A percentile compares a stretch with the other conserved stretches of the same genome.
Conservation (phyloP, 1,284 basidiomycete species). For the Ustilago loliicola region DNA sequence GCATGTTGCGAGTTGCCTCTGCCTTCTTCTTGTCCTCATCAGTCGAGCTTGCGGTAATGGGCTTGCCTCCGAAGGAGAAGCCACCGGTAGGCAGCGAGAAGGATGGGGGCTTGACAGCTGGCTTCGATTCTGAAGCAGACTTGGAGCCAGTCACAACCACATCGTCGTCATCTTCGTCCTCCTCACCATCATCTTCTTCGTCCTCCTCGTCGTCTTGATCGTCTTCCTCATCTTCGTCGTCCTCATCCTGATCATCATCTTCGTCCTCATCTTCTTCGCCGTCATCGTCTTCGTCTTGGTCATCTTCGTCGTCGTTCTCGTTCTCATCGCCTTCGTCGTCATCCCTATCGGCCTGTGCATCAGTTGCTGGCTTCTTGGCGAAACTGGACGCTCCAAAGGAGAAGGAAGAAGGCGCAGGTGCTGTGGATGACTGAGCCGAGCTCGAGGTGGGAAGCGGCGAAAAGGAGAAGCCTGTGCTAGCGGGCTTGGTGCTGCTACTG, state of each 20-base stretch:
- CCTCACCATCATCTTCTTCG: slow-evolving; percentile 8
- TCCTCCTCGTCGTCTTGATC: slow-evolving; percentile 19
- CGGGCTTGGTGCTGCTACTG: slow-evolving; percentile 23
- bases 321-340: slow-evolving; percentile 9
- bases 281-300: slow-evolving; percentile 16
- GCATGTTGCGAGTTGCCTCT: slow-evolving; percentile 41
- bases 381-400: slow-evolving; percentile 20
- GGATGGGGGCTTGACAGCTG: slow-evolving; percentile 24
- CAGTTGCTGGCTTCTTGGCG: neutral
- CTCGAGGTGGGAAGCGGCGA: slow-evolving; percentile 24
- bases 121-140: slow-evolving; percentile 8
- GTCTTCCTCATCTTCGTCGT: slow-evolving; percentile 22
- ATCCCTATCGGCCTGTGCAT: neutral
- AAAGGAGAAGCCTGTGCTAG: slow-evolving; percentile 33
- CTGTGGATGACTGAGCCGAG: slow-evolving; percentile 9
- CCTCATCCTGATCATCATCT: slow-evolving; percentile 23
- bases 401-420: slow-evolving; percentile 25
- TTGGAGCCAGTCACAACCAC: slow-evolving; percentile 36
- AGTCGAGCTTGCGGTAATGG: slow-evolving; percentile 8
- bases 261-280: slow-evolving; percentile 26
- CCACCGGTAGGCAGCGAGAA: slow-evolving; percentile 44
- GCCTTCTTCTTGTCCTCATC: slow-evolving; percentile 37
- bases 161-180: slow-evolving; percentile 30
- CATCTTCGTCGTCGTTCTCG: slow-evolving; percentile 10
- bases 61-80: slow-evolving; percentile 51